These are phyloP conservation scores for Fusarium multiceps DNA, from an alignment of 2,329 filamentous ascomycete species.

Conservation along the genomic window DNA sequence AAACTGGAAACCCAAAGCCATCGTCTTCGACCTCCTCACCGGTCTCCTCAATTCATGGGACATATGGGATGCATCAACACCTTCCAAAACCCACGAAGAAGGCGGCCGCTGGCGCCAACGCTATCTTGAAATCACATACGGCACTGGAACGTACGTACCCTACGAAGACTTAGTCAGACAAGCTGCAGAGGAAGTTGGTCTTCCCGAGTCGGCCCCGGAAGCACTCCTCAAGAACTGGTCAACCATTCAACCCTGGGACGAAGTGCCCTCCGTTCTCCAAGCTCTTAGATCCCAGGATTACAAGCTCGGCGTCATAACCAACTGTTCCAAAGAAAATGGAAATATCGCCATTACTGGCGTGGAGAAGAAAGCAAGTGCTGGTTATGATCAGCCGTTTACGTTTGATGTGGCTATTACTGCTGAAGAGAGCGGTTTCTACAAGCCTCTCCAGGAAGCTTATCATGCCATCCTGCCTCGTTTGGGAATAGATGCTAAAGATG, in stretches of 20 bases:
- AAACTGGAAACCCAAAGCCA: constrained; percentile 48
- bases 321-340: constrained; percentile 52
- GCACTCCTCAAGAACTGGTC: constrained; percentile 47
- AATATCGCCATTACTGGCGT: constrained; percentile 31
- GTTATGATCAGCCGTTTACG: constrained; percentile 16
- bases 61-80: constrained; percentile 51
- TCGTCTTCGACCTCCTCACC: constrained; percentile 56
- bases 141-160: constrained; percentile 48
- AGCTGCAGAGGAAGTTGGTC: constrained; percentile 47
- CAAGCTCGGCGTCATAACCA: constrained; percentile 53
- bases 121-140: constrained; percentile 54
- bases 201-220: constrained; percentile 45
- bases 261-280: constrained; percentile 31
- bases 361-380: constrained; percentile 11
- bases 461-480: constrained; percentile 45
- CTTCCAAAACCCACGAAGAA: constrained; percentile 40
- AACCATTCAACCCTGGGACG: constrained; percentile 44
- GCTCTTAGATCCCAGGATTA: constrained; percentile 45
- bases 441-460: constrained; percentile 51
- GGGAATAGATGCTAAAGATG: constrained; percentile 43
- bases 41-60: constrained; percentile 55
- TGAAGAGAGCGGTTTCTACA: constrained; percentile 55
- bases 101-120: constrained; percentile 51
- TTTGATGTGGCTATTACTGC: constrained; percentile 53
- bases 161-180: constrained; percentile 49